Evolutionary conservation across 495 filamentous ascomycete species (phyloP).

Genomic region (Lichenothelia convexa): DNA sequence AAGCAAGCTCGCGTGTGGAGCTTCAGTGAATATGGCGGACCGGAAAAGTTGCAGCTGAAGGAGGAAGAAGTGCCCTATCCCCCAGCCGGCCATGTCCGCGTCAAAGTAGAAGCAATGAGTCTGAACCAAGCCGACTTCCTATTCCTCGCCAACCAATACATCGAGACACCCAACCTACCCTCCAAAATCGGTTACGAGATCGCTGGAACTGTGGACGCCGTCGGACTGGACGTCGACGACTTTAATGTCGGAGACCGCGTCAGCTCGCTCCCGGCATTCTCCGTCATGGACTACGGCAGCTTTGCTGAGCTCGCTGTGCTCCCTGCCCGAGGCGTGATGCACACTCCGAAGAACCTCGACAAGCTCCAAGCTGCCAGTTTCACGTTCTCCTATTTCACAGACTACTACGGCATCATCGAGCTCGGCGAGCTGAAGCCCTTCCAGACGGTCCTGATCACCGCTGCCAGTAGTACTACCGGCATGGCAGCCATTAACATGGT

Average conservation of each 20-base stretch:
- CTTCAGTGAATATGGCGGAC: neutral
- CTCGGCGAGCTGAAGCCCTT: neutral
- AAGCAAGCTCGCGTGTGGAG: neutral
- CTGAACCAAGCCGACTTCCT: neutral
- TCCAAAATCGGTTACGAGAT: slow-evolving; percentile 43
- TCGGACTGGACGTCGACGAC: slow-evolving; percentile 40
- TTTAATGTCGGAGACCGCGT: slow-evolving; percentile 53
- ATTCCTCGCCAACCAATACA: neutral
- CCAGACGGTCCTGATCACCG: neutral
- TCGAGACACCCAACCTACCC: neutral
- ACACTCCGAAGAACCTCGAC: neutral
- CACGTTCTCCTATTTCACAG: neutral
- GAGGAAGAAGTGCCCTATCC: neutral
- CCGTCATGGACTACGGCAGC: neutral
- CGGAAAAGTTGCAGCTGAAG: neutral
- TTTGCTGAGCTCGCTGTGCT: neutral
- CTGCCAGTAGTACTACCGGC: neutral
- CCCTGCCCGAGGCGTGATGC: neutral
- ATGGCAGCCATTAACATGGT: neutral
- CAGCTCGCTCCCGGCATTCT: slow-evolving; percentile 39
- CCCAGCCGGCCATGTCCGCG: neutral
- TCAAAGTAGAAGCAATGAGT: neutral
- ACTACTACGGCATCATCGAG: neutral
- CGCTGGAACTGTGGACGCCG: slow-evolving; percentile 41
- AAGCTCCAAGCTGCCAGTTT: neutral